Conservation (phyloP, 192 early-diverging fungal genomes). For the Backusella mclennaniae region DNA sequence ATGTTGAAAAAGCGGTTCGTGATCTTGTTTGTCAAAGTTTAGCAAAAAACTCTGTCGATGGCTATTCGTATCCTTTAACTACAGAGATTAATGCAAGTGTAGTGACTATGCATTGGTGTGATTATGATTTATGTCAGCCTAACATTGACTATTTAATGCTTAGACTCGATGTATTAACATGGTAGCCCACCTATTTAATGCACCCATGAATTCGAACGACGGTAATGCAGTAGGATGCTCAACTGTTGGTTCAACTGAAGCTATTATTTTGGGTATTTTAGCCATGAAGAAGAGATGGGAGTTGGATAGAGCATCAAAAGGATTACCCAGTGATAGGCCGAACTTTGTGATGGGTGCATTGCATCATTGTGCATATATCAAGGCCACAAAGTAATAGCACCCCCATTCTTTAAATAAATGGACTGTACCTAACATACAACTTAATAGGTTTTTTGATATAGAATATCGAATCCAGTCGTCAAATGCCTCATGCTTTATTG, state of each 20-base stretch:
- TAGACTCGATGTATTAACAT: conserved; percentile 43
- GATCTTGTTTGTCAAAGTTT: conserved; percentile 73
- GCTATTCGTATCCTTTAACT: conserved; percentile 41
- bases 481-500: conserved; percentile 50
- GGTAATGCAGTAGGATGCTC: conserved; percentile 60
- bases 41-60: conserved; percentile 69
- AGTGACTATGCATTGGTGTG: not conserved
- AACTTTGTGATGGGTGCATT: conserved; percentile 77
- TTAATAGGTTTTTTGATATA: conserved; percentile 35
- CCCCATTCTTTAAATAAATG: too few species aligned
- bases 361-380: conserved; percentile 52
- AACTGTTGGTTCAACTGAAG: conserved; percentile 77
- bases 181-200: conserved; percentile 37
- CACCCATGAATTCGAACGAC: conserved; percentile 28
- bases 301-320: conserved; percentile 48
- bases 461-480: conserved; percentile 28
- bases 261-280: conserved; percentile 70
- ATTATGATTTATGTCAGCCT: too few species aligned
- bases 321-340: conserved; percentile 64
- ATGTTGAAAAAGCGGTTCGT: conserved; percentile 63
- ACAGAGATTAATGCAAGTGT: conserved; percentile 35
- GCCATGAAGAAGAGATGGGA: conserved; percentile 83
- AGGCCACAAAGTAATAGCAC: not conserved
- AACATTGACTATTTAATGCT: not conserved
- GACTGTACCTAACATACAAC: not conserved